Conservation (phyloP, 805 yeast species). For the Sugiyamaella qingdaonensis region DNA sequence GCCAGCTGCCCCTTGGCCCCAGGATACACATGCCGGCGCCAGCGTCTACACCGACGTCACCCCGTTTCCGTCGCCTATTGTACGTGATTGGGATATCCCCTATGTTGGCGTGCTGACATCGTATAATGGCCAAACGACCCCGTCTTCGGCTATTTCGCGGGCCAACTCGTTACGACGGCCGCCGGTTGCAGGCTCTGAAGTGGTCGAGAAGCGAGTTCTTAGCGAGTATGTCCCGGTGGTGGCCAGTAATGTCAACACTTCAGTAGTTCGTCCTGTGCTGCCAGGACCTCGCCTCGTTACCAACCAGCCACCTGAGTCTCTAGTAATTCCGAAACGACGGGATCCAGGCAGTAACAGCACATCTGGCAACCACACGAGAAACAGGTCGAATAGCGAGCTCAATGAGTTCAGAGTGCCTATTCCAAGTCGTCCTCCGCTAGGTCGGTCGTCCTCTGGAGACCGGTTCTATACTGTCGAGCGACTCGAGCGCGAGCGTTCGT, state of each 20-base stretch:
- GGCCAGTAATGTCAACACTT: not conserved
- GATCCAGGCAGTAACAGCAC: not conserved
- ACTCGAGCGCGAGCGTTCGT: slow-evolving; percentile 6
- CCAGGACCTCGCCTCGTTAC: slow-evolving; percentile 1
- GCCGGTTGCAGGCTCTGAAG: not conserved
- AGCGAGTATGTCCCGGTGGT: slow-evolving; percentile 15
- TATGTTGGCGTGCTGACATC: slow-evolving; percentile 3
- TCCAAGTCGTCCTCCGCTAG: slow-evolving; percentile 4
- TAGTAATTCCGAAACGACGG: not conserved
- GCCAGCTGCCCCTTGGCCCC: not conserved
- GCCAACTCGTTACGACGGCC: slow-evolving; percentile 16
- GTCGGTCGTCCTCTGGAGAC: slow-evolving; percentile 8
- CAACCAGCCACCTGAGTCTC: not conserved
- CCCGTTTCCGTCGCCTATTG: slow-evolving; percentile 18
- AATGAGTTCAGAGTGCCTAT: not conserved
- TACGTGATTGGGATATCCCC: not conserved
- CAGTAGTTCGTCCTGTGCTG: not conserved
- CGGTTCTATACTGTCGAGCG: not conserved
- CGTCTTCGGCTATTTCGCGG: slow-evolving; percentile 16
- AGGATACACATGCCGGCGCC: not conserved
- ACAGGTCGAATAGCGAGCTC: slow-evolving; percentile 4
- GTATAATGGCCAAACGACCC: slow-evolving; percentile 17
- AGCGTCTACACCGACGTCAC: slow-evolving; percentile 9
- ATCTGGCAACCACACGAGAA: not conserved
- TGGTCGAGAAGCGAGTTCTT: slow-evolving; percentile 6